A percentile compares a stretch with the other conserved stretches of the same genome.
These are phyloP conservation scores for Beta corolliflora DNA, from an alignment of 179 eudicot genomes.

Conservation along the genomic window DNA sequence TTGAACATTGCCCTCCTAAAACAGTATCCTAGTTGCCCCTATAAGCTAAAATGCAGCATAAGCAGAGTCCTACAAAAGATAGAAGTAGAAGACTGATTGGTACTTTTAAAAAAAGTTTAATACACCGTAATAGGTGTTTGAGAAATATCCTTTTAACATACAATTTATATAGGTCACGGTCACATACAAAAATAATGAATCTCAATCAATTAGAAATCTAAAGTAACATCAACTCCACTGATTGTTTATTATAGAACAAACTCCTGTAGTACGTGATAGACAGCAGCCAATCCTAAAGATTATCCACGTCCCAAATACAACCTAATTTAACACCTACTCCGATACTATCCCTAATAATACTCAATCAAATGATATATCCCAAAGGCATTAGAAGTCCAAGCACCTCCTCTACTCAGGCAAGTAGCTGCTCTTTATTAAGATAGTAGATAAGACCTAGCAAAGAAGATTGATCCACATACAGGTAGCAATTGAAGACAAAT, in stretches of 20 bases:
- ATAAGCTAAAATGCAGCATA: constrained; percentile 7
- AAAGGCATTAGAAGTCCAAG: not conserved
- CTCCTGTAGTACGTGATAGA: no score
- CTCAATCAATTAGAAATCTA: not conserved
- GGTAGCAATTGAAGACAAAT: not conserved
- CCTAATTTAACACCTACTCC: not conserved
- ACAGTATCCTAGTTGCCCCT: not conserved
- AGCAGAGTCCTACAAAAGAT: not conserved
- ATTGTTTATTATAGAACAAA: not conserved
- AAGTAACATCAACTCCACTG: not conserved
- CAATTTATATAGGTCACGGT: not conserved
- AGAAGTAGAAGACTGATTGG: not conserved
- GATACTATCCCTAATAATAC: not conserved
- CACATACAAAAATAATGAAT: not conserved
- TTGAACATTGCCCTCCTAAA: not conserved
- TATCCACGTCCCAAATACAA: no score
- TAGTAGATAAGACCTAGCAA: not conserved
- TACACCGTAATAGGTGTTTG: not conserved
- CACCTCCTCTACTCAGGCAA: not conserved
- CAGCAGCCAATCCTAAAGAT: no score
- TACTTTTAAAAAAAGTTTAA: no score
- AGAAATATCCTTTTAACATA: not conserved
- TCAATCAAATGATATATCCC: not conserved
- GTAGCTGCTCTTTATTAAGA: not conserved
- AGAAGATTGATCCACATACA: not conserved